phyloP scores from a whole-genome alignment of 164 flowering plant genomes.

The Tetrastigma voinierianum region DNA sequence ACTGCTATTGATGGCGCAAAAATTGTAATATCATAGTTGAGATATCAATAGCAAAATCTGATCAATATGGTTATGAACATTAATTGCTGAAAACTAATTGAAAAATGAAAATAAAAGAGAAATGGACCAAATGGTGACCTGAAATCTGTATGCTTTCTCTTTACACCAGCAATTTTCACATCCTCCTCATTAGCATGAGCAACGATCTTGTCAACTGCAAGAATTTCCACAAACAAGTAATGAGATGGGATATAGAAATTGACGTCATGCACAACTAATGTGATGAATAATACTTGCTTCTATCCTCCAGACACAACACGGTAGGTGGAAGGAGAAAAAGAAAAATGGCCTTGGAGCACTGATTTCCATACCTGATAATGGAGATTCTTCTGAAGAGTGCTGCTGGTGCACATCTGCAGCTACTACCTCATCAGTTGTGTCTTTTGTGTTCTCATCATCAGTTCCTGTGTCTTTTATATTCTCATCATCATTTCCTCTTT shows the following conservation, averaged over 20 bases:
- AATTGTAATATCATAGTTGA: not conserved
- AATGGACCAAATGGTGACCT: conserved; percentile 30
- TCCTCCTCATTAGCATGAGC: conserved; percentile 21
- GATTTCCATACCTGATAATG: conserved; percentile 32
- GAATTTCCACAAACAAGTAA: conserved; percentile 17
- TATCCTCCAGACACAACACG: not conserved
- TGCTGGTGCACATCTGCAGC: conserved; percentile 19
- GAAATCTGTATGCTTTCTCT: conserved; percentile 47
- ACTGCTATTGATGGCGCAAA: not conserved
- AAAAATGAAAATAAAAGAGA: not conserved
- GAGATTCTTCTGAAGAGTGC: conserved; percentile 19
- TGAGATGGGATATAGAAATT: not conserved
- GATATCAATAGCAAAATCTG: conserved; percentile 1
- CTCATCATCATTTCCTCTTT: conserved; percentile 23
- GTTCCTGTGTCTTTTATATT: conserved; percentile 13
- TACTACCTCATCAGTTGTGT: not conserved
- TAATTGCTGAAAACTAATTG: not conserved
- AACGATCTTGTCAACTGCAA: conserved; percentile 39
- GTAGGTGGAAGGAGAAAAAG: conserved; percentile 1
- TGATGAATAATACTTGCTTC: not conserved
- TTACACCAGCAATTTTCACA: conserved; percentile 29
- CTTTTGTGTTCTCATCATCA: no score
- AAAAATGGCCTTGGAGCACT: not conserved
- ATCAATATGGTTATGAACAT: not conserved
- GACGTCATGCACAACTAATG: not conserved